phyloP scores from a whole-genome alignment of 257 asterid species.

The Cruciata laevipes region DNA sequence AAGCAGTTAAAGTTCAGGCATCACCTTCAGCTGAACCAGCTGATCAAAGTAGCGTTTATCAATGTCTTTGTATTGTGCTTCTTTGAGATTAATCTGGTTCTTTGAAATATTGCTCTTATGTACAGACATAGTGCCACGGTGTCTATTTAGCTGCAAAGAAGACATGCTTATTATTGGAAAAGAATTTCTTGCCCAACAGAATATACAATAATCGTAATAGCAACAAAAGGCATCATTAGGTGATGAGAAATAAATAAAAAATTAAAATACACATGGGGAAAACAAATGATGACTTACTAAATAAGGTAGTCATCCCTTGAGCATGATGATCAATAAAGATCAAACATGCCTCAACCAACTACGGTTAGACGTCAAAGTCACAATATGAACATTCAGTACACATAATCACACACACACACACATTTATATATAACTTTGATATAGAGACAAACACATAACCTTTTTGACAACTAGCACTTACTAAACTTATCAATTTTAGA shows the following conservation, averaged over 20 bases:
- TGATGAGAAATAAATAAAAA: not conserved
- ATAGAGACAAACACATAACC: no score
- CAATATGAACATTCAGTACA: not conserved
- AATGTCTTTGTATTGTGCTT: constrained; percentile 87
- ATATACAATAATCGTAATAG: not conserved
- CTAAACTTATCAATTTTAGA: not conserved
- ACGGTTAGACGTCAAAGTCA: not conserved
- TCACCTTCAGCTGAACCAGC: constrained; percentile 90
- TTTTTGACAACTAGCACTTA: not conserved
- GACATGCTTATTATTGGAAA: not conserved
- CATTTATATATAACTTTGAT: no score
- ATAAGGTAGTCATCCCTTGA: not conserved
- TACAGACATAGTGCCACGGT: constrained; percentile 70
- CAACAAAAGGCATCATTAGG: not conserved
- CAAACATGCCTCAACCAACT: constrained; percentile 1
- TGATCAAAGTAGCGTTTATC: constrained; percentile 97
- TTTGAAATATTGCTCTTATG: constrained; percentile 73
- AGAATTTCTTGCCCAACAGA: not conserved
- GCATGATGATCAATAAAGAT: not conserved
- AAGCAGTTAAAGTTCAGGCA: constrained; percentile 11
- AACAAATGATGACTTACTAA: not conserved
- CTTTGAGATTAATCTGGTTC: constrained; percentile 77
- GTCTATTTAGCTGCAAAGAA: constrained; percentile 64
- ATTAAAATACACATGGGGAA: not conserved
- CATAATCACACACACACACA: not conserved